A percentile compares a stretch with the other conserved stretches of the same genome.
These are phyloP conservation scores for Suhomyces faveliae DNA, from an alignment of 805 yeast genomes.

Conservation along the genomic window DNA sequence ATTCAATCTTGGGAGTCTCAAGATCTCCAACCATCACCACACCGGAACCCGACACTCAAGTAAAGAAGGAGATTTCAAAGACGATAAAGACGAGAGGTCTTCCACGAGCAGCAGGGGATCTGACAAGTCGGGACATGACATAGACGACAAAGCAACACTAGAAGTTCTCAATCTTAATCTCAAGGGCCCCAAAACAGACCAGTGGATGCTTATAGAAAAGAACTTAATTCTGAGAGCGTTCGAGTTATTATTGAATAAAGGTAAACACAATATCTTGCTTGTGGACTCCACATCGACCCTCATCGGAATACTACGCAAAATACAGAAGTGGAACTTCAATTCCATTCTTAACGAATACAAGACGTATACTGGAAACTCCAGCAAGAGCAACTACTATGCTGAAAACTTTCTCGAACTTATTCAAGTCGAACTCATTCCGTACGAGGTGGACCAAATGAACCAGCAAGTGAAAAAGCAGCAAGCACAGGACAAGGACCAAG, in stretches of 20 bases:
- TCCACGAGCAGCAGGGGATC: slow-evolving; percentile 8
- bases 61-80: slow-evolving; percentile 17
- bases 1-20: slow-evolving; percentile 44
- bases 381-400: slow-evolving; percentile 71
- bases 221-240: slow-evolving; percentile 64
- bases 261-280: slow-evolving; percentile 65
- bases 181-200: slow-evolving; percentile 42
- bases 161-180: slow-evolving; percentile 24
- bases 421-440: slow-evolving; percentile 50
- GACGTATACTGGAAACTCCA: slow-evolving; percentile 60
- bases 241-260: slow-evolving; percentile 59
- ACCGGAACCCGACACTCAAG: slow-evolving; percentile 28
- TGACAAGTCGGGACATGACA: slow-evolving; percentile 3
- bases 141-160: slow-evolving; percentile 11
- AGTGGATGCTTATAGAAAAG: slow-evolving; percentile 76
- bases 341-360: slow-evolving; percentile 85
- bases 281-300: slow-evolving; percentile 80
- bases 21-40: slow-evolving; percentile 37
- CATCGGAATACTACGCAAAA: slow-evolving; percentile 74
- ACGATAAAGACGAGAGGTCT: slow-evolving; percentile 12
- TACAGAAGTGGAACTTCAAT: slow-evolving; percentile 87
- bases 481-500: slow-evolving; percentile 7
- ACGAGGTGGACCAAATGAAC: slow-evolving; percentile 33
- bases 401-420: slow-evolving; percentile 81
- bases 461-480: slow-evolving; percentile 17